Conservation (phyloP, 129 eudicot species). For the Saussurea involucrata region DNA sequence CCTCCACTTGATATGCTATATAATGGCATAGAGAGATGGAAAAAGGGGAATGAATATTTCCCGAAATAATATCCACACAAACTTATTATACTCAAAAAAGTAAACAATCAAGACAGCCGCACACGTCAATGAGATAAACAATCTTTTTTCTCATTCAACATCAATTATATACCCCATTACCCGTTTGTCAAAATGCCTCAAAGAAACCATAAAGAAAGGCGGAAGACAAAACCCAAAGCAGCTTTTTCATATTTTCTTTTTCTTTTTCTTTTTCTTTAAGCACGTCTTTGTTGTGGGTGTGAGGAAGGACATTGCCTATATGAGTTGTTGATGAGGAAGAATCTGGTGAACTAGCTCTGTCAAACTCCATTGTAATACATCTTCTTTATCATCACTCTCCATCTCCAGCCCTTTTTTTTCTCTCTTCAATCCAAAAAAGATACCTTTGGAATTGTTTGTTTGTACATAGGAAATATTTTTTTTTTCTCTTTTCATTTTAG, state of each 20-base stretch:
- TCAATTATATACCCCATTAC: constrained; percentile 1
- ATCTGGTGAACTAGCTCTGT: constrained; percentile 6
- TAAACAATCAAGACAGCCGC: background rate
- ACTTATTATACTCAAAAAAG: background rate
- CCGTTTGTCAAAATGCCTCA: constrained; percentile 15
- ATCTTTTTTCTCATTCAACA: background rate
- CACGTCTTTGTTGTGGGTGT: background rate
- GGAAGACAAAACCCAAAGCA: background rate
- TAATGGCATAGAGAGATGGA: background rate
- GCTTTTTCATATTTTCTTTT: background rate
- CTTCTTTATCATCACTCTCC: constrained; percentile 14
- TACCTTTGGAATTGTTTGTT: constrained; percentile 5
- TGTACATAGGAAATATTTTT: background rate
- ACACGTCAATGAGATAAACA: background rate
- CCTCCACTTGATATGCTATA: constrained; percentile 13
- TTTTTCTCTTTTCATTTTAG: background rate
- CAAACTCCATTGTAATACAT: background rate
- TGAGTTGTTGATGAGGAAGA: constrained; percentile 15
- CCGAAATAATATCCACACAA: constrained; percentile 12
- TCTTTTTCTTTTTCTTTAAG: background rate
- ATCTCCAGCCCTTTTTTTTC: background rate
- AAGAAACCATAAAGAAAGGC: background rate
- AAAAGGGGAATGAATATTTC: background rate
- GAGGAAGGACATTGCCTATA: background rate
- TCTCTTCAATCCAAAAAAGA: constrained; percentile 3